Conservation (phyloP, 2,329 filamentous ascomycete species). For the Orbilia oligospora region DNA sequence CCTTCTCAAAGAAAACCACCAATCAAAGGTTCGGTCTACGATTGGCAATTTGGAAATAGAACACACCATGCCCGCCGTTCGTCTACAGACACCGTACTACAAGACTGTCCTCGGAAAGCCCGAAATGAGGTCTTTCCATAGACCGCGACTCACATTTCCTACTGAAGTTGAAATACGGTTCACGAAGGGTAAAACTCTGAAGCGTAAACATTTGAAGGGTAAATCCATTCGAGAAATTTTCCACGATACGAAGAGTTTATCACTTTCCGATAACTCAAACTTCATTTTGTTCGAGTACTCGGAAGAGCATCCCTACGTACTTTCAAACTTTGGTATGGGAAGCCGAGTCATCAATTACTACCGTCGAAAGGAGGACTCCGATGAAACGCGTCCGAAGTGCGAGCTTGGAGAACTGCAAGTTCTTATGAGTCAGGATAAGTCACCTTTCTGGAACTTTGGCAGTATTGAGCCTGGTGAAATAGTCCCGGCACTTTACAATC, state of each 20-base stretch:
- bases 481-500: slow-evolving; percentile 90
- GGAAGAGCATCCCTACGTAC: slow-evolving; percentile 89
- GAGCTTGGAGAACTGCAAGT: slow-evolving; percentile 92
- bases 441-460: slow-evolving; percentile 94
- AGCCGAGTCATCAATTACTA: slow-evolving; percentile 98
- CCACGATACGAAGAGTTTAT: slow-evolving; percentile 83
- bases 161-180: slow-evolving; percentile 80
- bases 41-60: slow-evolving; percentile 93
- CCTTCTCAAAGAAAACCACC: slow-evolving; percentile 94
- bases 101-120: slow-evolving; percentile 82
- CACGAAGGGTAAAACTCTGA: slow-evolving; percentile 79
- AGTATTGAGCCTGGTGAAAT: slow-evolving; percentile 92
- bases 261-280: slow-evolving; percentile 88
- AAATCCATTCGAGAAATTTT: slow-evolving; percentile 85
- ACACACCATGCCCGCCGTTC: slow-evolving; percentile 91
- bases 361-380: slow-evolving; percentile 80
- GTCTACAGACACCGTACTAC: slow-evolving; percentile 89
- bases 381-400: slow-evolving; percentile 68
- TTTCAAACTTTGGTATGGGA: slow-evolving; percentile 98
- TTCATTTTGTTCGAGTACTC: slow-evolving; percentile 94
- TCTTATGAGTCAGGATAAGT: slow-evolving; percentile 92
- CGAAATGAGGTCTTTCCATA: slow-evolving; percentile 85
- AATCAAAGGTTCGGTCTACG: slow-evolving; percentile 93
- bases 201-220: slow-evolving; percentile 85
- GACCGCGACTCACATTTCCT: slow-evolving; percentile 81